Evolutionary conservation across 768 basidiomycete genomes (phyloP), one percentile per base, ranked within the genome.

Genomic region (Epithele typhae): DNA sequence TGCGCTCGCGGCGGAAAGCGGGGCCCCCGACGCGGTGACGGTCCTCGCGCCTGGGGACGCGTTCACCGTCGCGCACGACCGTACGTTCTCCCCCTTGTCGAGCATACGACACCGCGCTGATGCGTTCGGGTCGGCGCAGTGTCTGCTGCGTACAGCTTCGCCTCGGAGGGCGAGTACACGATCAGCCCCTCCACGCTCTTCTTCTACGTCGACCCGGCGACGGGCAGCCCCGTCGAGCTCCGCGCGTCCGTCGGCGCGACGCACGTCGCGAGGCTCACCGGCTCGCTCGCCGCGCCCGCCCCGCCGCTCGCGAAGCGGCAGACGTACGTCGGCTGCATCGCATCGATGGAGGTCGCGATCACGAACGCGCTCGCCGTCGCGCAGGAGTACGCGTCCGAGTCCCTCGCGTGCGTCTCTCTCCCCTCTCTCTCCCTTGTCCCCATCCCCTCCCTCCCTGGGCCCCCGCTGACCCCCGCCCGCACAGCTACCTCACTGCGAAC

Each of bases 131-230:
- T 14, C n/a, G n/a, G n/a, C 17, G 50, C 45, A 77, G 76, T 77
- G 23, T 66, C 68, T 33, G 51, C 66, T 27, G 69, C 73, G 1
- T 79, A 77, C 62, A 72, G 75, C 61, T 76, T 77, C 58, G 69
- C 68, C n/a, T 38, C 45, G 39, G 66, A 59, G 41, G 73, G 69
- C n/a, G 47, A 59, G 15, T 78, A 76, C 61, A 59, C 63, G 32
- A 60, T 76, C 46, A 66, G 66, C 38, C 64, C 72, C 12, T 60
- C 61, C 35, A 70, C 70, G 51, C 60, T 63, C 25, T 76, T 78
- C 64, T 65, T 68, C 60, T 49, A 65, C 44, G 66, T 76, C 53
- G 66, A 71, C 45, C n/a, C n/a, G n/a, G 44, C 53, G 30, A 55
- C 60, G 33, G 61, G 47, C 53, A 22, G 60, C 21, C 56, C 63